Evolutionary conservation across 768 basidiomycete genomes (phyloP).

Genomic region (Auriscalpium microsporum): DNA sequence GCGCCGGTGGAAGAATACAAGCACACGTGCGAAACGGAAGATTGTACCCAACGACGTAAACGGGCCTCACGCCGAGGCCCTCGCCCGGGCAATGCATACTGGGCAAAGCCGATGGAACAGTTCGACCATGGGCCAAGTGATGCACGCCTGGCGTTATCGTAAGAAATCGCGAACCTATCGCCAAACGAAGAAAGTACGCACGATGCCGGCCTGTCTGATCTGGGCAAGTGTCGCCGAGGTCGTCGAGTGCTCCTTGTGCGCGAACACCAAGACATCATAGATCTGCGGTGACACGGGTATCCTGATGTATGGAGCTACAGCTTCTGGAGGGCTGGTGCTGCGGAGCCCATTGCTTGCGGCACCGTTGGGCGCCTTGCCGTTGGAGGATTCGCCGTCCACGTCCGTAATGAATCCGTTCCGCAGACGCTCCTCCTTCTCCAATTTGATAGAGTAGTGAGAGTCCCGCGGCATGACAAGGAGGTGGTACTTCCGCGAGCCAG

Average conservation of each 20-base stretch:
- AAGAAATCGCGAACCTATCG: not conserved
- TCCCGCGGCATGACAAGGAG: conserved; percentile 56
- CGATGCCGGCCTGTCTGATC: conserved; percentile 49
- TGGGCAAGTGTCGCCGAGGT: conserved; percentile 48
- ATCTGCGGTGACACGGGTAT: conserved; percentile 60
- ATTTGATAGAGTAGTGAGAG: conserved; percentile 42
- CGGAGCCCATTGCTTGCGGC: not conserved
- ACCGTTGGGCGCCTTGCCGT: conserved; percentile 1
- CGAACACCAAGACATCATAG: conserved; percentile 61
- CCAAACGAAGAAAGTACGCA: conserved; percentile 26
- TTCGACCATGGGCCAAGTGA: conserved; percentile 72
- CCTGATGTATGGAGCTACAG: conserved; percentile 43
- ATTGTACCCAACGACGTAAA: too few species aligned
- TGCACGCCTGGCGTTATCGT: conserved; percentile 36
- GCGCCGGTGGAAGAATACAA: too few species aligned
- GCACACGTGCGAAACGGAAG: too few species aligned
- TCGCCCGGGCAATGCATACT: conserved; percentile 36
- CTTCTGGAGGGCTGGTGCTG: conserved; percentile 22
- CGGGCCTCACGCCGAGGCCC: conserved; percentile 14
- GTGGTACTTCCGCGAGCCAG: conserved; percentile 50
- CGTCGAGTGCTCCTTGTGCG: conserved; percentile 51
- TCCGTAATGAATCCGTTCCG: conserved; percentile 38
- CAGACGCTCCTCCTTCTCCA: conserved; percentile 41
- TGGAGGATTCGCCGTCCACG: conserved; percentile 26
- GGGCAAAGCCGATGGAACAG: conserved; percentile 58